Evolutionary conservation across 1,139 yeast species (phyloP).

Genomic region (Nakaseomyces uthaithaninus): DNA sequence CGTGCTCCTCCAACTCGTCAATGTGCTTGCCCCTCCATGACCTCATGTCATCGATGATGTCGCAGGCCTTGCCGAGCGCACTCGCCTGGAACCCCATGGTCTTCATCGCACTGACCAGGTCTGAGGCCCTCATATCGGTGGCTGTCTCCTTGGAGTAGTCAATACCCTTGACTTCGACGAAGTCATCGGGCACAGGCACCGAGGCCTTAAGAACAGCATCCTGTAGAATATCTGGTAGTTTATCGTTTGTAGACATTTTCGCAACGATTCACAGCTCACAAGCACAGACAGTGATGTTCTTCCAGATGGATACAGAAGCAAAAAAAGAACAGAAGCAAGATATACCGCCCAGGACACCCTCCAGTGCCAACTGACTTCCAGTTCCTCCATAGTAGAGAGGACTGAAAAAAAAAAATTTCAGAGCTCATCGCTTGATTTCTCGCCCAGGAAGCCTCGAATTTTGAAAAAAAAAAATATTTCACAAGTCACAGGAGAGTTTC

Average conservation of each 20-base stretch:
- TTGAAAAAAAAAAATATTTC: not conserved
- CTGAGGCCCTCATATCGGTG: slow-evolving; percentile 65
- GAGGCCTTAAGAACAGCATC: slow-evolving; percentile 89
- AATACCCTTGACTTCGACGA: slow-evolving; percentile 72
- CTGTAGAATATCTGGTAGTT: slow-evolving; percentile 57
- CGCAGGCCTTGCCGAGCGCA: slow-evolving; percentile 78
- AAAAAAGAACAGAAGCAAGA: no score
- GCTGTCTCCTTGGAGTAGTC: slow-evolving; percentile 74
- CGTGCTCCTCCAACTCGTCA: slow-evolving; percentile 58
- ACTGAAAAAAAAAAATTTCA: no score
- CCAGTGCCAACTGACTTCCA: no score
- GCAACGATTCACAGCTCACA: no score
- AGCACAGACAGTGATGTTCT: no score
- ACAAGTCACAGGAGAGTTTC: not conserved
- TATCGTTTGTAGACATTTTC: slow-evolving; percentile 27
- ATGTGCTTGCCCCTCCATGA: slow-evolving; percentile 77
- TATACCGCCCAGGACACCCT: no score
- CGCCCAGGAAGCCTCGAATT: no score
- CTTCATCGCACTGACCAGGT: slow-evolving; percentile 72
- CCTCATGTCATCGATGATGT: slow-evolving; percentile 85
- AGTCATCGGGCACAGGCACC: slow-evolving; percentile 74
- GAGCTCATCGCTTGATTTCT: not conserved
- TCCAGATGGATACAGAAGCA: no score
- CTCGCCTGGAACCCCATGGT: slow-evolving; percentile 99
- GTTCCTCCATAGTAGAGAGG: no score